Evolutionary conservation across 2,329 filamentous ascomycete species (phyloP).

Genomic region (Kalaharituber pfeilii): DNA sequence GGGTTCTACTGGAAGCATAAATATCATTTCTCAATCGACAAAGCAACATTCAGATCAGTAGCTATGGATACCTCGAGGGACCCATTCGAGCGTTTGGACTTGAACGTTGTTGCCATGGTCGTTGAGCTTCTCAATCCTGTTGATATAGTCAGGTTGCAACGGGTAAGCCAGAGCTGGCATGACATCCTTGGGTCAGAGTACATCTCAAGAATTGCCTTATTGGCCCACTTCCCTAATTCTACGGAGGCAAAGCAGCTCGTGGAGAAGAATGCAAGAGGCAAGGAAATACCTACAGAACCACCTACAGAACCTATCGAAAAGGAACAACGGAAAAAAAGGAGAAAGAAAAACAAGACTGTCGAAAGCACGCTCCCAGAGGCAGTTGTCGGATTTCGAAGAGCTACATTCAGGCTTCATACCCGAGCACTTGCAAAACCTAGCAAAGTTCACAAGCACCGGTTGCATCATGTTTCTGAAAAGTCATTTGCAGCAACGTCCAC

Average conservation of each 20-base stretch:
- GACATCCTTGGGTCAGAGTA: slow-evolving; percentile 12
- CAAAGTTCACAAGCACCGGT: slow-evolving; percentile 16
- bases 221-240: slow-evolving; percentile 14
- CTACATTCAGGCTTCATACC: slow-evolving; percentile 15
- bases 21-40: too few relatives aligned
- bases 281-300: slow-evolving; percentile 6
- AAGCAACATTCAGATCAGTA: too few relatives aligned
- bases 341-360: background rate
- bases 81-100: slow-evolving; percentile 11
- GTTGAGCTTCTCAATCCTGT: slow-evolving; percentile 13
- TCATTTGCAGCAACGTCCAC: slow-evolving; percentile 13
- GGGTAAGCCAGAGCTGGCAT: slow-evolving; percentile 13
- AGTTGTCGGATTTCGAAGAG: slow-evolving; percentile 10
- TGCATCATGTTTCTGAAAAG: slow-evolving; percentile 15
- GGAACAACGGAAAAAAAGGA: background rate
- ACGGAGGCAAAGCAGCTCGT: slow-evolving; percentile 13
- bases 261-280: slow-evolving; percentile 11
- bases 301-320: slow-evolving; percentile 2
- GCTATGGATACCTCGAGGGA: slow-evolving; percentile 6
- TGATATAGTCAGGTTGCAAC: slow-evolving; percentile 12
- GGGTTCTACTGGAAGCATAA: too few relatives aligned
- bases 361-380: slow-evolving; percentile 6
- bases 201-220: slow-evolving; percentile 14
- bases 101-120: slow-evolving; percentile 16
- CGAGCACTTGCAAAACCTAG: slow-evolving; percentile 15